Evolutionary conservation across 441 rosid genomes (phyloP).

Genomic region (Daphne laureola): DNA sequence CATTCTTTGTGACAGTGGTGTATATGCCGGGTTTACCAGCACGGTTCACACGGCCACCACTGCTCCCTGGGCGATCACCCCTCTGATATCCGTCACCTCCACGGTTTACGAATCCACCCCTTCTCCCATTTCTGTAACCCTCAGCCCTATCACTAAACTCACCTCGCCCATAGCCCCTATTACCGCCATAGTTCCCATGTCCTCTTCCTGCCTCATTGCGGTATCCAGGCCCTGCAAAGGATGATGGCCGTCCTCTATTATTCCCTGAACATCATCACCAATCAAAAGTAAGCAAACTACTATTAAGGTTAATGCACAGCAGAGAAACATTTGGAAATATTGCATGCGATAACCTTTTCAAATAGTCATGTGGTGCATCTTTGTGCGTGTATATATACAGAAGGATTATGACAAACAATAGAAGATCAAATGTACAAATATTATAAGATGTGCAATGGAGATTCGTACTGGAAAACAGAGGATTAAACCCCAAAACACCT

Average conservation of each 20-base stretch:
- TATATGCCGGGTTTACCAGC: constrained; percentile 18
- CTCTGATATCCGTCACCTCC: constrained; percentile 61
- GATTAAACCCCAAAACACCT: too few relatives aligned
- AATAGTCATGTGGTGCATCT: too few relatives aligned
- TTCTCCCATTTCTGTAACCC: constrained; percentile 46
- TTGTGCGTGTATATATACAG: too few relatives aligned
- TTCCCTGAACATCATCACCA: constrained; percentile 37
- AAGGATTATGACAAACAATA: too few relatives aligned
- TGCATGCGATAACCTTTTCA: too few relatives aligned
- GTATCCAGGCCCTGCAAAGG: constrained; percentile 46
- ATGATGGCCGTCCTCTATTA: constrained; percentile 53
- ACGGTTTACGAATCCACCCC: constrained; percentile 61
- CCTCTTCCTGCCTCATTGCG: constrained; percentile 68
- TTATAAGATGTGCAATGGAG: too few relatives aligned
- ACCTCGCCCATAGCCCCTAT: constrained; percentile 53
- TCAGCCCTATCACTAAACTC: constrained; percentile 41
- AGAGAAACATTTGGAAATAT: too few relatives aligned
- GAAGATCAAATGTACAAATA: too few relatives aligned
- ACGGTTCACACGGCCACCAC: constrained; percentile 41
- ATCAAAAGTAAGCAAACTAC: constrained; percentile 2
- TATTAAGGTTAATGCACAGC: neutral
- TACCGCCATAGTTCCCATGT: constrained; percentile 68
- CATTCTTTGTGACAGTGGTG: constrained; percentile 24
- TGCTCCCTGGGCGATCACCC: constrained; percentile 33
- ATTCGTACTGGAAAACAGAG: too few relatives aligned